These are phyloP conservation scores for Pseudocohnilembus persalinus DNA, from an alignment of 169 alveolate genomes.

Conservation along the genomic window DNA sequence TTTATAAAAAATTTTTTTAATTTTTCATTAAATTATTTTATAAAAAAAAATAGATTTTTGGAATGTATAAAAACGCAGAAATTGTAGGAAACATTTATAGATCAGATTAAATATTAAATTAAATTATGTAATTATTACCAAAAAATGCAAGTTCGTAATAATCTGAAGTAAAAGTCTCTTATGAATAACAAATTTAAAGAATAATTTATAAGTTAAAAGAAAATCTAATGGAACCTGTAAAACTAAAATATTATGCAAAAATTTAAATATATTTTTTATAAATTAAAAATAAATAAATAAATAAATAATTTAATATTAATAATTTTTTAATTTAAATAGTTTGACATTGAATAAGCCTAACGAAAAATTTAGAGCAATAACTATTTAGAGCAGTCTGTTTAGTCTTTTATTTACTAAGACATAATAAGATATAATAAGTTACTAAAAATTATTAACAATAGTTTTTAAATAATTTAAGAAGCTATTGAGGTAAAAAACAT, in stretches of 20 bases:
- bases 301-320: no score
- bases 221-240: background rate
- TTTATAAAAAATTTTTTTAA: no score
- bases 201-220: background rate
- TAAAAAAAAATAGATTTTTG: background rate
- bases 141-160: no score
- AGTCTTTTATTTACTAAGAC: background rate
- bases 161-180: background rate
- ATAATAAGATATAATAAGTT: background rate
- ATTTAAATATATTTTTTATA: no score
- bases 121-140: background rate
- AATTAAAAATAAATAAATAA: no score
- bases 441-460: no score
- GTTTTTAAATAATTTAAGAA: background rate
- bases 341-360: background rate
- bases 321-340: no score
- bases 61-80: background rate
- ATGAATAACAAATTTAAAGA: background rate
- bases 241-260: no score
- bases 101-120: background rate
- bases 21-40: no score
- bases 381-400: background rate
- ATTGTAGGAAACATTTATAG: background rate
- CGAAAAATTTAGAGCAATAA: background rate
- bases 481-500: background rate